These are phyloP conservation scores for Cairneyella variabilis DNA, from an alignment of 495 filamentous ascomycete genomes.

Conservation along the genomic window DNA sequence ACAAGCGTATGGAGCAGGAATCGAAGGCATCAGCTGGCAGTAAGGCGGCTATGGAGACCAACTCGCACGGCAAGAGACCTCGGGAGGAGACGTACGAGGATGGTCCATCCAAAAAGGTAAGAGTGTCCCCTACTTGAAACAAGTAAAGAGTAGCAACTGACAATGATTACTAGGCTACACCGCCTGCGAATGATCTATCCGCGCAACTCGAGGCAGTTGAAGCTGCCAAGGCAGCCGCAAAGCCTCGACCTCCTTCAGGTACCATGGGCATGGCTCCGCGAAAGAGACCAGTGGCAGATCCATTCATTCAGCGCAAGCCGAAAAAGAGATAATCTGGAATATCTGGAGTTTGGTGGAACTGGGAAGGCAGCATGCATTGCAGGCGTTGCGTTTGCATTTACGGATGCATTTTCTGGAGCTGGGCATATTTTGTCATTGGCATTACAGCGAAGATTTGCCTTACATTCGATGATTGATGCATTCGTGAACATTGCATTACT, in stretches of 20 bases:
- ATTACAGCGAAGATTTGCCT: background rate
- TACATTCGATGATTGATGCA: too few relatives aligned
- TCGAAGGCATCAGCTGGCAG: background rate
- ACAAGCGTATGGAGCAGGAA: too few relatives aligned
- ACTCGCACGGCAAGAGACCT: constrained; percentile 30
- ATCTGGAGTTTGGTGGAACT: background rate
- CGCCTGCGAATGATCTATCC: constrained; percentile 21
- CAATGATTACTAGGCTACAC: constrained; percentile 15
- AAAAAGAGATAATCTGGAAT: constrained; percentile 19
- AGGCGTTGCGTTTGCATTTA: background rate
- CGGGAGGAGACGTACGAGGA: constrained; percentile 27
- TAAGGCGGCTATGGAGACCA: background rate
- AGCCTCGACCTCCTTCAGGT: constrained; percentile 20
- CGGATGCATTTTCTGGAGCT: constrained; percentile 1
- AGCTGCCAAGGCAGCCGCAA: constrained; percentile 28
- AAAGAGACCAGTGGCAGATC: constrained; percentile 34
- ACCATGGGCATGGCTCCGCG: constrained; percentile 27
- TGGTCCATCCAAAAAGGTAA: constrained; percentile 32
- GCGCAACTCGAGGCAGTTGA: constrained; percentile 22
- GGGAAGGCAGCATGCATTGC: background rate
- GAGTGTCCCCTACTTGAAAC: background rate
- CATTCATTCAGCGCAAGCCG: constrained; percentile 41
- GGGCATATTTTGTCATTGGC: constrained; percentile 5
- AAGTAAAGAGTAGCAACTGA: constrained; percentile 13
- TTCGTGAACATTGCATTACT: too few relatives aligned